These are phyloP conservation scores for Sclerotinia trifoliorum DNA, from an alignment of 2,329 filamentous ascomycete genomes.

Conservation along the genomic window DNA sequence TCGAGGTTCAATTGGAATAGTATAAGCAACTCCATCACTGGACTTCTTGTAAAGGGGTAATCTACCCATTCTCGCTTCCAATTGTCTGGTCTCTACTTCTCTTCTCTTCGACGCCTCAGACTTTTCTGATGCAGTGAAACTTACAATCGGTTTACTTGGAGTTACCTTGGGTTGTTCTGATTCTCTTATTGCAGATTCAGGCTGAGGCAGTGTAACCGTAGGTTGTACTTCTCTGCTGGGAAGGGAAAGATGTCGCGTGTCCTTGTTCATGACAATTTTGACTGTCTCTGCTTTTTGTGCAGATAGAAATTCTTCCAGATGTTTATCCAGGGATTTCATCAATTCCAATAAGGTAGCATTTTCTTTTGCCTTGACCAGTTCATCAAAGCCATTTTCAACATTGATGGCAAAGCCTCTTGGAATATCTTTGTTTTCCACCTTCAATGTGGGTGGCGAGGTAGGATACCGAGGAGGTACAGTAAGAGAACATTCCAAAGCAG, in stretches of 20 bases:
- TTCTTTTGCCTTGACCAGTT: constrained; percentile 55
- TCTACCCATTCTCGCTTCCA: constrained; percentile 72
- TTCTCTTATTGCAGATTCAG: constrained; percentile 19
- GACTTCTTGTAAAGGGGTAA: constrained; percentile 66
- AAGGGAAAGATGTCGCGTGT: constrained; percentile 39
- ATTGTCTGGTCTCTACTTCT: constrained; percentile 65
- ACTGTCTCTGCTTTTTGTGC: constrained; percentile 70
- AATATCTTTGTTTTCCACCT: constrained; percentile 67
- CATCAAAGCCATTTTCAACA: constrained; percentile 71
- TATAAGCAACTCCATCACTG: constrained; percentile 67
- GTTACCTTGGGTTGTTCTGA: constrained; percentile 16
- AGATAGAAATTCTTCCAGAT: constrained; percentile 67
- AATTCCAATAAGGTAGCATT: constrained; percentile 62
- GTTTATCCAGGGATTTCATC: constrained; percentile 69
- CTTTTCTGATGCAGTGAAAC: constrained; percentile 59
- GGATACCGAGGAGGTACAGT: constrained; percentile 66
- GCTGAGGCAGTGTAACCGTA: constrained; percentile 12
- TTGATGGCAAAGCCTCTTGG: constrained; percentile 72
- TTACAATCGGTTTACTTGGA: constrained; percentile 27
- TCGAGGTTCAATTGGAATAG: constrained; percentile 66
- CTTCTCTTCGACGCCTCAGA: constrained; percentile 61
- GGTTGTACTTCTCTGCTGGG: constrained; percentile 34
- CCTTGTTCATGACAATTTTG: constrained; percentile 51
- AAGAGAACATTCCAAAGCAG: constrained; percentile 65
- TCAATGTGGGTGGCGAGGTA: constrained; percentile 54